Conservation (phyloP, 495 filamentous ascomycete genomes). For the Chlorociboria aeruginascens region DNA sequence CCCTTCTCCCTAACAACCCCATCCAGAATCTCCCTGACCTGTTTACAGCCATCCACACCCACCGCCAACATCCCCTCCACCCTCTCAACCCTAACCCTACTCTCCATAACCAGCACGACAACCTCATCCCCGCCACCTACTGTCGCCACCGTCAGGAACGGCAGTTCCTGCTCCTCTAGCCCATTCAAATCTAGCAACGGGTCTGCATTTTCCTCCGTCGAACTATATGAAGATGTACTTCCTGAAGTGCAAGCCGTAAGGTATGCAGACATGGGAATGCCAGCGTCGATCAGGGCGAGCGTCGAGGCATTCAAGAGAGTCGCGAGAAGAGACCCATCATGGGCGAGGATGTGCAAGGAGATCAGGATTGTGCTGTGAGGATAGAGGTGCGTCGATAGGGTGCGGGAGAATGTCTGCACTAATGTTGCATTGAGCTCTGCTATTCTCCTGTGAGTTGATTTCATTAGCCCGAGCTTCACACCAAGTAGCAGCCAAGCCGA, state of each 20-base stretch:
- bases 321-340: constrained; percentile 85
- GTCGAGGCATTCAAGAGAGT: constrained; percentile 86
- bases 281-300: constrained; percentile 85
- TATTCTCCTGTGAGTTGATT: constrained; percentile 44
- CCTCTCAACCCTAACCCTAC: constrained; percentile 58
- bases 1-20: constrained; percentile 55
- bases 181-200: constrained; percentile 81
- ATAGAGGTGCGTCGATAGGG: constrained; percentile 76
- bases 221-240: constrained; percentile 52
- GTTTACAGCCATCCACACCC: constrained; percentile 82
- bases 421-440: constrained; percentile 71
- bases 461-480: not conserved
- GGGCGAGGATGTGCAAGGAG: constrained; percentile 72
- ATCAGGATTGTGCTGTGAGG: constrained; percentile 78
- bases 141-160: constrained; percentile 76
- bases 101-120: constrained; percentile 72
- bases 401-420: constrained; percentile 55
- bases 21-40: constrained; percentile 69
- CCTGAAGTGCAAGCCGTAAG: constrained; percentile 80
- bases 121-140: constrained; percentile 62
- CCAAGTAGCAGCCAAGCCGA: not conserved
- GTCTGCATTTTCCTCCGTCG: constrained; percentile 59
- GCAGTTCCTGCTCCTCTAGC: constrained; percentile 81
- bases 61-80: constrained; percentile 87
- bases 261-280: constrained; percentile 87